Evolutionary conservation across 306 rosid species (phyloP).

Genomic region (Arachis stenosperma): DNA sequence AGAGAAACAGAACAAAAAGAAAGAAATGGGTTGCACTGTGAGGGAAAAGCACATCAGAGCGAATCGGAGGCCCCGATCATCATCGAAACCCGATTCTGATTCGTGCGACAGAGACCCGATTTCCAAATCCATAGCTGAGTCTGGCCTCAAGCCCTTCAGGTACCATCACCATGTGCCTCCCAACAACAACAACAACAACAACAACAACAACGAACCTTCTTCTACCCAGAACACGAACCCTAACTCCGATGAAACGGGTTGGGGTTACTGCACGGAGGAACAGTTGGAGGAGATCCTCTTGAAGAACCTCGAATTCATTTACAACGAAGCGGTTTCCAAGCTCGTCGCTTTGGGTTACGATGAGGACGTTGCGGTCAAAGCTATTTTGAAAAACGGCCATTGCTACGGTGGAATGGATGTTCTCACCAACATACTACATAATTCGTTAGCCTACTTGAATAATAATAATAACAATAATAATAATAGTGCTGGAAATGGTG

Average conservation of each 20-base stretch:
- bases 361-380: constrained; percentile 72
- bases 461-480: constrained; percentile 51
- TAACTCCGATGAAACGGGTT: constrained; percentile 63
- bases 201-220: constrained; percentile 36
- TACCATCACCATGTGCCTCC: constrained; percentile 46
- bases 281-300: constrained; percentile 85
- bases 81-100: constrained; percentile 58
- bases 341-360: constrained; percentile 79
- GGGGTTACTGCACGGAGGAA: constrained; percentile 94
- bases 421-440: constrained; percentile 70
- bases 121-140: constrained; percentile 70
- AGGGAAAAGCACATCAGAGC: constrained; percentile 86
- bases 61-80: constrained; percentile 69
- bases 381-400: constrained; percentile 75
- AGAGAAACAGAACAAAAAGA: not conserved
- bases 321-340: constrained; percentile 78
- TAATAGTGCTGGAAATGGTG: constrained; percentile 40
- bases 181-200: constrained; percentile 35
- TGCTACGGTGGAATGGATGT: constrained; percentile 92
- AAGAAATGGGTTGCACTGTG: constrained; percentile 74
- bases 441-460: constrained; percentile 75
- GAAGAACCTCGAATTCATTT: constrained; percentile 65
- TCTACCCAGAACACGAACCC: constrained; percentile 42
- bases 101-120: constrained; percentile 63
- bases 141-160: constrained; percentile 65